Percentiles rank a stretch among this genome's conserved stretches.
Evolutionary conservation across 73 alveolate species (phyloP).

Genomic region (Loxodes magnus): DNA sequence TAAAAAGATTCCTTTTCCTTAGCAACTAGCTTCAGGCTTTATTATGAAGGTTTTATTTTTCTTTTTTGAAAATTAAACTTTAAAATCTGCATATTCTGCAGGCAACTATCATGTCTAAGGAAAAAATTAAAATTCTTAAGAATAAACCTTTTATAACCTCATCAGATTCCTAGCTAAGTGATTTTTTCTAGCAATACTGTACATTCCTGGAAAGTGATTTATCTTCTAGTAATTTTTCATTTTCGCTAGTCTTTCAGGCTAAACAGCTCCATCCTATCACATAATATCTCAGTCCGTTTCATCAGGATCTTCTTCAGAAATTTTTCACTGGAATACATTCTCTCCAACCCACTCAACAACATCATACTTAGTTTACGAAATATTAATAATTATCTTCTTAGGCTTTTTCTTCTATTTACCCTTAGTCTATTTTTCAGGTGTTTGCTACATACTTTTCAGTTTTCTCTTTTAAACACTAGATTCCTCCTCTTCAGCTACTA

Average conservation of each 20-base stretch:
- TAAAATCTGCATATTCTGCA: conserved; percentile 3
- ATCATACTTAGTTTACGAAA: conserved; percentile 7
- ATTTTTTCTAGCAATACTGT: conserved; percentile 46
- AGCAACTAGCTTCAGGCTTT: conserved; percentile 46
- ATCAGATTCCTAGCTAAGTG: conserved; percentile 44
- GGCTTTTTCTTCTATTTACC: too few relatives aligned
- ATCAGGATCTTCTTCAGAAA: conserved; percentile 17
- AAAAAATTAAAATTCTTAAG: conserved; percentile 69
- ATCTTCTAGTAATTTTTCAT: conserved; percentile 36
- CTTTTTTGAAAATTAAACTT: conserved; percentile 28
- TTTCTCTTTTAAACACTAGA: too few relatives aligned
- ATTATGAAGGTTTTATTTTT: conserved; percentile 26
- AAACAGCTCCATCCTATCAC: conserved; percentile 40
- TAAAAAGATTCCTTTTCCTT: conserved; percentile 59
- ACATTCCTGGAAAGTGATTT: conserved; percentile 68
- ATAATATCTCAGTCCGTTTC: conserved; percentile 24
- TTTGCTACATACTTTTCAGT: too few relatives aligned
- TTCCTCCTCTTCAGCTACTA: too few relatives aligned
- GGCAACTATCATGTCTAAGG: conserved; percentile 68
- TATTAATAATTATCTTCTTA: conserved; percentile 4
- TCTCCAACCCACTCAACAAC: conserved; percentile 1
- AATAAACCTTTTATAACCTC: conserved; percentile 39
- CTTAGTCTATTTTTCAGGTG: too few relatives aligned
- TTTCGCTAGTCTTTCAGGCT: conserved; percentile 31
- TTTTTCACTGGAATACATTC: not conserved